Conservation (phyloP, 306 rosid species). For the Mimosa bimucronata region DNA sequence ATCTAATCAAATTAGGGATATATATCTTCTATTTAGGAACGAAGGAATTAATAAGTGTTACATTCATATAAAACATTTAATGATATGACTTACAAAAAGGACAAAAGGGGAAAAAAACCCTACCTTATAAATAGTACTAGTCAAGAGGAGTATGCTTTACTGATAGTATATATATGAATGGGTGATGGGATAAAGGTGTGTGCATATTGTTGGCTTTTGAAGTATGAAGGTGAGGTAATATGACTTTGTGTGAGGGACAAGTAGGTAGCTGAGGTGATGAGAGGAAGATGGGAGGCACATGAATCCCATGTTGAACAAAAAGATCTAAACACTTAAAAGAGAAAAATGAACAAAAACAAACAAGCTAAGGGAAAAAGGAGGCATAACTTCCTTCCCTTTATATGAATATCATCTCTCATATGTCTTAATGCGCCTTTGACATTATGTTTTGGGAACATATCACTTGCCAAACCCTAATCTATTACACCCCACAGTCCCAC, state of each 20-base stretch:
- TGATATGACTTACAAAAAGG: no score
- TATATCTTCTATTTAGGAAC: no score
- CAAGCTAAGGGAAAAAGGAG: background rate
- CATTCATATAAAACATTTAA: no score
- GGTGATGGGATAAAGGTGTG: background rate
- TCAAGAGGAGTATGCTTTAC: no score
- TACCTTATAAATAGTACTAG: no score
- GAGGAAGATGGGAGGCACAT: background rate
- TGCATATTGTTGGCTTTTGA: background rate
- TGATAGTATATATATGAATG: background rate
- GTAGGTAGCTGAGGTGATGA: background rate
- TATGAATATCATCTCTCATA: background rate
- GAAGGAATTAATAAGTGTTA: no score
- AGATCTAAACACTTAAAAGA: background rate
- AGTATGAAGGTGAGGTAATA: background rate
- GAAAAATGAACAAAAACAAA: background rate
- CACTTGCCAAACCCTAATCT: slow-evolving; percentile 8
- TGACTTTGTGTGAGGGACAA: background rate
- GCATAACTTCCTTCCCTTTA: background rate
- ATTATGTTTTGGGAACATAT: background rate
- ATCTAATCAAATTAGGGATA: no score
- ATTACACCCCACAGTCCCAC: background rate
- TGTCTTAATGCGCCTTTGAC: background rate
- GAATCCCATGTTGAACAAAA: background rate
- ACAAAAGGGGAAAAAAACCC: no score